A percentile compares a stretch with the other conserved stretches of the same genome.
phyloP scores from a whole-genome alignment of 2,329 filamentous ascomycete genomes.

The Neonectria hederae region DNA sequence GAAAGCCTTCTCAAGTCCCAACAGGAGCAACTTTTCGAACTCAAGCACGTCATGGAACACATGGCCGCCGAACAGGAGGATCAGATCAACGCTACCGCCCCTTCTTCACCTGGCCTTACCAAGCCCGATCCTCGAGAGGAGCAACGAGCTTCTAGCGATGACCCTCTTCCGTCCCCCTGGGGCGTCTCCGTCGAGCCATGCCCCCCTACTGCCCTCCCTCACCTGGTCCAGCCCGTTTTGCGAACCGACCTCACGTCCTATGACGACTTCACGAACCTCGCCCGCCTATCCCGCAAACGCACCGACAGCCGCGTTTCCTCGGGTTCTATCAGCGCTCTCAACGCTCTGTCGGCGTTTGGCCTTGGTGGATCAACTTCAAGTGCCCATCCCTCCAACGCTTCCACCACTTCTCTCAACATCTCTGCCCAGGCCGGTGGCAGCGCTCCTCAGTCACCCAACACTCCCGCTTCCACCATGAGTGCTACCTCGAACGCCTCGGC shows the following conservation, averaged over 20 bases:
- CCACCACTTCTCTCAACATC: conserved; percentile 66
- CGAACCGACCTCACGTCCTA: conserved; percentile 83
- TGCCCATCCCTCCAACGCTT: conserved; percentile 65
- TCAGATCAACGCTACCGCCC: conserved; percentile 74
- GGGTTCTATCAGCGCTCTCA: conserved; percentile 68
- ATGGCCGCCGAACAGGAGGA: conserved; percentile 81
- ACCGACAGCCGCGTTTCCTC: conserved; percentile 74
- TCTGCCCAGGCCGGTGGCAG: conserved; percentile 59
- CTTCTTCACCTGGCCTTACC: conserved; percentile 81
- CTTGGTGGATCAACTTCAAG: conserved; percentile 59
- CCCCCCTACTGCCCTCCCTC: conserved; percentile 77
- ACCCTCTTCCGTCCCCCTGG: conserved; percentile 46
- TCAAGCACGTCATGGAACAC: conserved; percentile 92
- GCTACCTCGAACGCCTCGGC: conserved; percentile 50
- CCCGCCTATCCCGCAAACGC: conserved; percentile 72
- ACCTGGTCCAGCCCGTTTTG: conserved; percentile 84
- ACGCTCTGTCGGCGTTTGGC: conserved; percentile 53
- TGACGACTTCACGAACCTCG: conserved; percentile 83
- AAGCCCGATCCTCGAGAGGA: conserved; percentile 70
- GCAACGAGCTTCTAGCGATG: conserved; percentile 46
- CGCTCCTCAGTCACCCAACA: conserved; percentile 68
- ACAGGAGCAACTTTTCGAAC: conserved; percentile 89
- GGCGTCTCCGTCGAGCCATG: conserved; percentile 54
- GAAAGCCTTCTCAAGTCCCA: conserved; percentile 87
- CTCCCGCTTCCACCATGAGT: conserved; percentile 63